These are phyloP conservation scores for Actinomortierella ambigua DNA, from an alignment of 371 early-diverging fungal genomes.

Conservation along the genomic window DNA sequence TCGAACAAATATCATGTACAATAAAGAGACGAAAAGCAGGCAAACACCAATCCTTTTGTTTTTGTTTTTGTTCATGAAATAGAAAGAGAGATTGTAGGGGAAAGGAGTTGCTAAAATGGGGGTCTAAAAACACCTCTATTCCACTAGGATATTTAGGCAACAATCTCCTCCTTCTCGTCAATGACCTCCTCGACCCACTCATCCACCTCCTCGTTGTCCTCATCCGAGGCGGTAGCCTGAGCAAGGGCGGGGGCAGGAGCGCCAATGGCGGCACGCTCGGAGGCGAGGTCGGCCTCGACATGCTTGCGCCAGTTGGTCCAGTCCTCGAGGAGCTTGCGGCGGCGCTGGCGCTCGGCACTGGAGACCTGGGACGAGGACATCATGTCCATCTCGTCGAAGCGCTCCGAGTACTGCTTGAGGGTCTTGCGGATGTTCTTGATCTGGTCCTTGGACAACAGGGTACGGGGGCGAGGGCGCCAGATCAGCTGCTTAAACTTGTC, in stretches of 20 bases:
- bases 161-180: constrained; percentile 68
- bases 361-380: constrained; percentile 71
- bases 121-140: too few relatives aligned
- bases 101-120: too few relatives aligned
- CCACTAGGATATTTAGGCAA: too few relatives aligned
- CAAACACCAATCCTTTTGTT: too few relatives aligned
- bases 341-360: constrained; percentile 72
- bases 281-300: constrained; percentile 61
- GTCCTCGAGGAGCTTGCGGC: constrained; percentile 77
- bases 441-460: constrained; percentile 80
- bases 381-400: constrained; percentile 91
- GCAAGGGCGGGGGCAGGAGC: constrained; percentile 51
- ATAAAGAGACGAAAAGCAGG: constrained; percentile 6
- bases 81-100: too few relatives aligned
- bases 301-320: constrained; percentile 81
- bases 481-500: constrained; percentile 90
- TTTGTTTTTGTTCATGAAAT: too few relatives aligned
- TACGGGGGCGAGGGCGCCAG: constrained; percentile 95
- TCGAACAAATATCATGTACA: too few relatives aligned
- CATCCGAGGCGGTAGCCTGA: constrained; percentile 48
- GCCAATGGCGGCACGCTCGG: constrained; percentile 66
- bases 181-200: constrained; percentile 86
- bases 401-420: constrained; percentile 83
- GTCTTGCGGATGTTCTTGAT: constrained; percentile 91
- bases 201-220: constrained; percentile 74